A percentile compares a stretch with the other conserved stretches of the same genome.
phyloP scores from a whole-genome alignment of 192 early-diverging fungal genomes.

The Globomyces pollinis-pini region DNA sequence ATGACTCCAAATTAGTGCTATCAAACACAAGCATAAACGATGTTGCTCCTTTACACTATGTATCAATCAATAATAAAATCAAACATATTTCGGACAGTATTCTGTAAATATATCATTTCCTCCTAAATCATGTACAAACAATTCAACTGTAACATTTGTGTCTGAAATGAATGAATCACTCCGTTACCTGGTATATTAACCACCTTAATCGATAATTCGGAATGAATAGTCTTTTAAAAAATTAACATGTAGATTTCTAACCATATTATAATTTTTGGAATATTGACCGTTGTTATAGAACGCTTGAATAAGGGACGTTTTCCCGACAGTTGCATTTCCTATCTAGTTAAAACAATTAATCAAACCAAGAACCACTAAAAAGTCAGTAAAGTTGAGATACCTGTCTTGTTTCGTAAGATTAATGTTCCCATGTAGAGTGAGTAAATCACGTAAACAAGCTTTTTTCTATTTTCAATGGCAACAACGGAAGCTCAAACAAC shows the following conservation, averaged over 20 bases:
- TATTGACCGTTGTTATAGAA: slow-evolving; percentile 37
- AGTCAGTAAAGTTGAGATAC: no score
- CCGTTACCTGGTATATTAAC: slow-evolving; percentile 38
- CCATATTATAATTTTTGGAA: slow-evolving; percentile 35
- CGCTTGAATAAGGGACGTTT: slow-evolving; percentile 30
- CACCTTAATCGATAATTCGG: slow-evolving; percentile 38
- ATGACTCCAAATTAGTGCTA: slow-evolving; percentile 36
- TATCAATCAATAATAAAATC: background rate
- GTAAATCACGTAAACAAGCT: slow-evolving; percentile 5
- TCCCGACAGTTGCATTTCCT: slow-evolving; percentile 38
- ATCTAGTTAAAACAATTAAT: no score
- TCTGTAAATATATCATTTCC: slow-evolving; percentile 37
- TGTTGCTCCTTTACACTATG: slow-evolving; percentile 1
- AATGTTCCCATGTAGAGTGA: slow-evolving; percentile 4
- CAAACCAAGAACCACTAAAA: no score
- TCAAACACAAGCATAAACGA: slow-evolving; percentile 15
- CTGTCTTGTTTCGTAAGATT: slow-evolving; percentile 25
- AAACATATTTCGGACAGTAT: slow-evolving; percentile 24
- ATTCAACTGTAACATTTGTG: slow-evolving; percentile 33
- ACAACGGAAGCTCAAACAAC: slow-evolving; percentile 6
- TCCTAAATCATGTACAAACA: slow-evolving; percentile 38
- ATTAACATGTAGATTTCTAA: no score
- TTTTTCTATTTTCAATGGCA: slow-evolving; percentile 23
- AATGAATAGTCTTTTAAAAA: slow-evolving; percentile 43
- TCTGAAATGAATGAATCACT: slow-evolving; percentile 14